These are phyloP conservation scores for Conidiobolus incongruus DNA, from an alignment of 371 early-diverging fungal genomes.

Conservation along the genomic window DNA sequence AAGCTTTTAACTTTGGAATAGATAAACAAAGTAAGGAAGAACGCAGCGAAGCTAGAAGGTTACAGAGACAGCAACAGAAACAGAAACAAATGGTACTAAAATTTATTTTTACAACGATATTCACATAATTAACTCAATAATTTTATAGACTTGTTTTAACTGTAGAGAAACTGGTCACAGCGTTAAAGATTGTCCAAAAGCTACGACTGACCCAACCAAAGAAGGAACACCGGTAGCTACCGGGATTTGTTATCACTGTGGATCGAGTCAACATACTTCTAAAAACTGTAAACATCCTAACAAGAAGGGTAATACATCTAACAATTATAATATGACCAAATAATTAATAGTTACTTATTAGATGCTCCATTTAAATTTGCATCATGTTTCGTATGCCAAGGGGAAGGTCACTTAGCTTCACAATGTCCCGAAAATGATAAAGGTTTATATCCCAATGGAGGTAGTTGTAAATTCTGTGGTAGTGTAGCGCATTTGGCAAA, in stretches of 20 bases:
- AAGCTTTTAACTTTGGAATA: neutral
- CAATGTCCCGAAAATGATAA: slow-evolving; percentile 65
- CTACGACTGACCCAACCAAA: neutral
- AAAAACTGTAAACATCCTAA: slow-evolving; percentile 40
- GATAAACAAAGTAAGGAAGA: neutral
- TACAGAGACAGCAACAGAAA: neutral
- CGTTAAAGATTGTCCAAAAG: slow-evolving; percentile 50
- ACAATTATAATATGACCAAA: neutral
- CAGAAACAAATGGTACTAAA: neutral
- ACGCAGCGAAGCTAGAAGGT: neutral
- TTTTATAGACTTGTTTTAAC: slow-evolving; percentile 43
- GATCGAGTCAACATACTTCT: slow-evolving; percentile 57
- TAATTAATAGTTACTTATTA: neutral
- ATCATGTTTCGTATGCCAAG: slow-evolving; percentile 69
- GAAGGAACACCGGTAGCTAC: slow-evolving; percentile 13
- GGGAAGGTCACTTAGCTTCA: slow-evolving; percentile 58
- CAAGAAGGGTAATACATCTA: slow-evolving; percentile 19
- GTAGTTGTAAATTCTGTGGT: slow-evolving; percentile 69
- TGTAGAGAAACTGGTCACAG: slow-evolving; percentile 70
- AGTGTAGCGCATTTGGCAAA: slow-evolving; percentile 61
- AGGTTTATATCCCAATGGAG: slow-evolving; percentile 83
- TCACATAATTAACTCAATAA: neutral
- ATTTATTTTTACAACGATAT: neutral
- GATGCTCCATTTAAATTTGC: slow-evolving; percentile 31
- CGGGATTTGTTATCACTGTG: slow-evolving; percentile 71